Conservation (phyloP, 768 basidiomycete species). For the Russula virescens region DNA sequence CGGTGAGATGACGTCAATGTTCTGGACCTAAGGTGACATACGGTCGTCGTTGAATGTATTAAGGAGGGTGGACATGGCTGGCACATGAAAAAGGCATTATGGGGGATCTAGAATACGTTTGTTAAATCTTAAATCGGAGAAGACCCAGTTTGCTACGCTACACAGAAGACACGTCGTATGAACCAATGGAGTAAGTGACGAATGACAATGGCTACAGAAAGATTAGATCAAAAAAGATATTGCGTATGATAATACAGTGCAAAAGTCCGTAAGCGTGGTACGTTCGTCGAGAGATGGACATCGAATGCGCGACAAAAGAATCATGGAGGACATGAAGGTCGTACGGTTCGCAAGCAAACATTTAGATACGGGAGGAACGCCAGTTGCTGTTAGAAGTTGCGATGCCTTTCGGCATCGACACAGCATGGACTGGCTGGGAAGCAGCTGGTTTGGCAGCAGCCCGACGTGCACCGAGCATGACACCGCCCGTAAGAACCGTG, state of each 20-base stretch:
- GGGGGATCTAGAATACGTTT: conserved; percentile 6
- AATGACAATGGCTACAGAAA: conserved; percentile 23
- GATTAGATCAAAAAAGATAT: conserved; percentile 25
- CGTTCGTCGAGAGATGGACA: conserved; percentile 18
- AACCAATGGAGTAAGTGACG: conserved; percentile 7
- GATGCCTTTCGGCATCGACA: conserved; percentile 22
- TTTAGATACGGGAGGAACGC: conserved; percentile 50
- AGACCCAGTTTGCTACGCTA: conserved; percentile 20
- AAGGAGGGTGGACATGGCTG: background rate
- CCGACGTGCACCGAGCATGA: conserved; percentile 61
- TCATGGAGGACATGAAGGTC: conserved; percentile 8
- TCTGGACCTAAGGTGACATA: too few species aligned
- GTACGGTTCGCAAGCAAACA: conserved; percentile 3
- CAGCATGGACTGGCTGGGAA: conserved; percentile 30
- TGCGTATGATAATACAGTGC: conserved; percentile 26
- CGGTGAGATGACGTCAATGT: too few species aligned
- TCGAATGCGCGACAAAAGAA: conserved; percentile 9
- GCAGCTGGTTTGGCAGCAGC: conserved; percentile 23
- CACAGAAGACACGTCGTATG: conserved; percentile 17
- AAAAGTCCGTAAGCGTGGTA: conserved; percentile 16
- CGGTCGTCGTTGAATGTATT: background rate
- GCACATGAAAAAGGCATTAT: conserved; percentile 12
- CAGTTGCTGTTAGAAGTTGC: conserved; percentile 40
- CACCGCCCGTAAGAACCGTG: conserved; percentile 80
- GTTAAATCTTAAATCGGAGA: conserved; percentile 6